phyloP scores from a whole-genome alignment of 1,139 yeast genomes.

The Nakaseomyces glabratus region DNA sequence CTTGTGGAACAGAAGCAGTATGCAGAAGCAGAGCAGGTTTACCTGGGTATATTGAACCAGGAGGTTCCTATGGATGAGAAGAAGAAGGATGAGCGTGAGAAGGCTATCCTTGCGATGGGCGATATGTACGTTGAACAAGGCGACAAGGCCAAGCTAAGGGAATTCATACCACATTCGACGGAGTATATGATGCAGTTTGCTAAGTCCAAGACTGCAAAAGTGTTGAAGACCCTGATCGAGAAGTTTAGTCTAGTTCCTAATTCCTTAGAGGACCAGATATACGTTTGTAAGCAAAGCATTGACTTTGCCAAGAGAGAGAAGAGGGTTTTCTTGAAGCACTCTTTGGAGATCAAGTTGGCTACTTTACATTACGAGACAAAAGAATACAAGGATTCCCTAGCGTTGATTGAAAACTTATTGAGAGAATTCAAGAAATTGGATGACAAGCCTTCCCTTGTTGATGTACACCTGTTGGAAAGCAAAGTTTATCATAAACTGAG shows the following conservation, averaged over 20 bases:
- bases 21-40: conserved; percentile 49
- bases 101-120: conserved; percentile 56
- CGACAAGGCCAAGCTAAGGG: conserved; percentile 45
- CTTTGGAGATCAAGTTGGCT: conserved; percentile 76
- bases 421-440: conserved; percentile 87
- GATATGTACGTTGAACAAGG: conserved; percentile 41
- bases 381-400: conserved; percentile 62
- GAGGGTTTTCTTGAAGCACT: conserved; percentile 81
- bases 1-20: conserved; percentile 43
- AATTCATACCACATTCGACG: conserved; percentile 63
- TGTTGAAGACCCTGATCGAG: conserved; percentile 69
- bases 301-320: conserved; percentile 82
- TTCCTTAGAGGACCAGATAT: conserved; percentile 63
- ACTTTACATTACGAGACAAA: conserved; percentile 58
- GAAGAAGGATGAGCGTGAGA: conserved; percentile 45
- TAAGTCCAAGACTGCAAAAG: conserved; percentile 90
- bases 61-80: conserved; percentile 20
- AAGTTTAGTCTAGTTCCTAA: conserved; percentile 60
- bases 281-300: conserved; percentile 68
- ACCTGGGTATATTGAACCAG: conserved; percentile 26
- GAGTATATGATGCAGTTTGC: conserved; percentile 65
- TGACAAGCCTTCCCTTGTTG: conserved; percentile 90
- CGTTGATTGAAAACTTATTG: conserved; percentile 61
- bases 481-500: conserved; percentile 86
- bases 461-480: conserved; percentile 86